Percentiles rank a stretch among this genome's conserved stretches.
Conservation (phyloP, 345 rosid species). For the Salix koriyanagi region DNA sequence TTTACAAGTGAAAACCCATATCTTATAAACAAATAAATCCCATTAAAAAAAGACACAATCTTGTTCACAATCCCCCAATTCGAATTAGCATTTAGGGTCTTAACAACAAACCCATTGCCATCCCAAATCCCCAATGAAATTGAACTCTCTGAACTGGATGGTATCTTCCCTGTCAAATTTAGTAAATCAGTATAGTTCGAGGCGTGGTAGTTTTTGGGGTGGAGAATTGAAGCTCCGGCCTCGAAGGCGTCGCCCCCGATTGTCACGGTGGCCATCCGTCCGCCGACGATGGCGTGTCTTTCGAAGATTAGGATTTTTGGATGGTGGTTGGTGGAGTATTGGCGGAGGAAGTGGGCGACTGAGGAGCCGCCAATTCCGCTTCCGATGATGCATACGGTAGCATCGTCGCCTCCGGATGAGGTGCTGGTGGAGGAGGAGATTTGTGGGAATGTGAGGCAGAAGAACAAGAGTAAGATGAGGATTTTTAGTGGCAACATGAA, state of each 20-base stretch:
- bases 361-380: constrained; percentile 92
- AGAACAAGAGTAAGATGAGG: background rate
- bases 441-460: constrained; percentile 22
- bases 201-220: constrained; percentile 78
- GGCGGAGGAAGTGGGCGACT: constrained; percentile 79
- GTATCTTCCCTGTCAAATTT: constrained; percentile 39
- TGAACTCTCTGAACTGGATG: constrained; percentile 44
- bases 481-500: background rate
- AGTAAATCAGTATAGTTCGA: constrained; percentile 51
- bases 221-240: constrained; percentile 90
- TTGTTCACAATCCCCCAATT: constrained; percentile 45
- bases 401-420: background rate
- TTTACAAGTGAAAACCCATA: constrained; percentile 75
- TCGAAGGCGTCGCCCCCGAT: constrained; percentile 66
- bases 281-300: constrained; percentile 67
- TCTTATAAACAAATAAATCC: constrained; percentile 47
- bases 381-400: constrained; percentile 73
- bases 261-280: constrained; percentile 75
- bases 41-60: constrained; percentile 57
- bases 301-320: constrained; percentile 52
- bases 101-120: constrained; percentile 59
- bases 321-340: constrained; percentile 30
- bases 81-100: constrained; percentile 38
- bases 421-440: constrained; percentile 13
- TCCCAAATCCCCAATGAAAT: constrained; percentile 74